Evolutionary conservation across 2,329 filamentous ascomycete genomes (phyloP), one percentile per base, ranked within the genome.

Genomic region (Botrytis elliptica): DNA sequence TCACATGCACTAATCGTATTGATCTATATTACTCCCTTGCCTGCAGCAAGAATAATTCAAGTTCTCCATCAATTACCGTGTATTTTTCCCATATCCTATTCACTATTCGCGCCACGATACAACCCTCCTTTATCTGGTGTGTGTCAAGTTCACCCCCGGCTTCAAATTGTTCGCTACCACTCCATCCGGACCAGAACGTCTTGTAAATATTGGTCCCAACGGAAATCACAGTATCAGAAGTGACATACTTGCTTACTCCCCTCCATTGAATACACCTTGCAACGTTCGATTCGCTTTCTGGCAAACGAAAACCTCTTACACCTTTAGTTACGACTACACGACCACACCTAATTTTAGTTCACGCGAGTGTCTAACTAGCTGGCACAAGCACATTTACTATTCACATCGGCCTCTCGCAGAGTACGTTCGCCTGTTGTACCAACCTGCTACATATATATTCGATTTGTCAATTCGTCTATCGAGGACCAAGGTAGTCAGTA

Each of bases 191-290:
- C 38, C 60, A 25, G 40, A 25, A 18, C 22, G 22, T 38, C 40
- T 69, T 42, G 38, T 59, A 44, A 20, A 44, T 25, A 42, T 57
- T 38, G 36, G 36, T 33, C 38, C 49, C 38, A 57, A 69, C 66
- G 66, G 66, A 57, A 69, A 69, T 36, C 25, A 68, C 57, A 42
- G 49, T 68, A 29, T 55, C 25, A 68, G 64, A 52, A 52, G 16
- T 42, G n/a, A n/a, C 49, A 68, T 68, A 49, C 22, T 46, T 36
- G 9, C 63, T 33, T 25, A 49, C 29, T 33, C 16, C 20, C 29
- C 29, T 49, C 25, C 49, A 57, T 38, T 20, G n/a, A 46, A 46
- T 42, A 49, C 63, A 42, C 66, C 36, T 42, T n/a, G 20, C 36
- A 42, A 33, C 49, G 20, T 57, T 16, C 36, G 36, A 42, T 68